Conservation (phyloP, 2,329 filamentous ascomycete species). For the Myriangium duriaei region DNA sequence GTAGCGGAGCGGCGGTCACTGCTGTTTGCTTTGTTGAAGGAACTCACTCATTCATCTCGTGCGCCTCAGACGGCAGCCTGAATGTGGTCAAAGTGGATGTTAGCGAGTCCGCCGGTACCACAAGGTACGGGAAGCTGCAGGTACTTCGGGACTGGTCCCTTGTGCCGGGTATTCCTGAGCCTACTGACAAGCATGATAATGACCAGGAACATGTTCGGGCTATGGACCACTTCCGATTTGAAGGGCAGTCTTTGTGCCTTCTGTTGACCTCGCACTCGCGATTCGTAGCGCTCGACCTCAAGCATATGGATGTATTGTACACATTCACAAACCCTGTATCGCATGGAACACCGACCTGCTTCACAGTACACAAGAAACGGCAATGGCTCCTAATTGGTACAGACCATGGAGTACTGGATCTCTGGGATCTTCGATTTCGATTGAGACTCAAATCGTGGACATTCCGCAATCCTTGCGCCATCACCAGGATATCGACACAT, state of each 20-base stretch:
- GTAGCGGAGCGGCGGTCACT: conserved; percentile 57
- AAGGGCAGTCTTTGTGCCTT: conserved; percentile 68
- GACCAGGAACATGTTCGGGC: conserved; percentile 63
- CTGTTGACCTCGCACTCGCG: conserved; percentile 78
- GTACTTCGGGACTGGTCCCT: conserved; percentile 73
- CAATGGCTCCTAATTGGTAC: conserved; percentile 91
- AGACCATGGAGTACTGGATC: conserved; percentile 78
- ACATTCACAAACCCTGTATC: conserved; percentile 76
- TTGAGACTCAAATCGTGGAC: conserved; percentile 82
- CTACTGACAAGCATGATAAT: not conserved
- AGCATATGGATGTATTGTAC: conserved; percentile 73
- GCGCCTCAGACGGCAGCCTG: conserved; percentile 78
- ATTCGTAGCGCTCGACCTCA: conserved; percentile 71
- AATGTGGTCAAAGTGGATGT: conserved; percentile 78
- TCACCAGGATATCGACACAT: conserved; percentile 69
- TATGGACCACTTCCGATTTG: conserved; percentile 82
- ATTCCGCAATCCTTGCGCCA: conserved; percentile 64
- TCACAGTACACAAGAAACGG: conserved; percentile 72
- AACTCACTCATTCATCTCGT: conserved; percentile 86
- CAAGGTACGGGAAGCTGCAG: conserved; percentile 64
- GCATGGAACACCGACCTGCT: conserved; percentile 83
- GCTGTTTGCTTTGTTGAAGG: conserved; percentile 85
- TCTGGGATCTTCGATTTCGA: conserved; percentile 95
- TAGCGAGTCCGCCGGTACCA: conserved; percentile 36
- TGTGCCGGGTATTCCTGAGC: conserved; percentile 22